phyloP scores from a whole-genome alignment of 768 basidiomycete species.

The Mycena chlorophos region DNA sequence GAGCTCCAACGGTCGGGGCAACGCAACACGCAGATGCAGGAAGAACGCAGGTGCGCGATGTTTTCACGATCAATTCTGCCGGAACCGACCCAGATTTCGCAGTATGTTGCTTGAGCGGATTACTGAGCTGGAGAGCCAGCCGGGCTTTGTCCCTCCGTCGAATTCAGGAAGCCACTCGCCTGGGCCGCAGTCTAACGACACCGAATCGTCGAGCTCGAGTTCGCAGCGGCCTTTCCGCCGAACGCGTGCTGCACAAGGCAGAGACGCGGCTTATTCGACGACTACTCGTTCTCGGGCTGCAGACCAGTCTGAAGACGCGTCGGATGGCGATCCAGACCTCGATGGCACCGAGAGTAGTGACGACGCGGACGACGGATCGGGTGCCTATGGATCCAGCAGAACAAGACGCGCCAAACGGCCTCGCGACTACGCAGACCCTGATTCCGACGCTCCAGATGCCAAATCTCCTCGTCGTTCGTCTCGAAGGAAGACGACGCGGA shows the following conservation, averaged over 20 bases:
- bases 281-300: background rate
- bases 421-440: slow-evolving; percentile 10
- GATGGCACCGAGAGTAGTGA: slow-evolving; percentile 15
- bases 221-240: background rate
- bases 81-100: slow-evolving; percentile 4
- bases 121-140: slow-evolving; percentile 54
- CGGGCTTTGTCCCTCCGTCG: slow-evolving; percentile 20
- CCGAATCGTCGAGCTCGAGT: slow-evolving; percentile 19
- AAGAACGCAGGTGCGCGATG: slow-evolving; percentile 60
- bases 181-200: slow-evolving; percentile 39
- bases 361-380: slow-evolving; percentile 19
- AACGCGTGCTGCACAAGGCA: background rate
- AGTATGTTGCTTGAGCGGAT: slow-evolving; percentile 63
- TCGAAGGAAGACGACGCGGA: slow-evolving; percentile 2
- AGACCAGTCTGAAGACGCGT: background rate
- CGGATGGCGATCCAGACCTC: slow-evolving; percentile 16
- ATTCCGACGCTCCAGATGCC: slow-evolving; percentile 12
- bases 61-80: slow-evolving; percentile 1
- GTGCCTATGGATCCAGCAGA: slow-evolving; percentile 10
- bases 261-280: background rate
- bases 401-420: slow-evolving; percentile 10
- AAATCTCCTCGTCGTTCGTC: slow-evolving; percentile 20
- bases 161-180: slow-evolving; percentile 38
- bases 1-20: slow-evolving; percentile 63
- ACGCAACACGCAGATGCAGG: slow-evolving; percentile 59